phyloP scores from a whole-genome alignment of 192 early-diverging fungal species.

The Linderina pennispora region DNA sequence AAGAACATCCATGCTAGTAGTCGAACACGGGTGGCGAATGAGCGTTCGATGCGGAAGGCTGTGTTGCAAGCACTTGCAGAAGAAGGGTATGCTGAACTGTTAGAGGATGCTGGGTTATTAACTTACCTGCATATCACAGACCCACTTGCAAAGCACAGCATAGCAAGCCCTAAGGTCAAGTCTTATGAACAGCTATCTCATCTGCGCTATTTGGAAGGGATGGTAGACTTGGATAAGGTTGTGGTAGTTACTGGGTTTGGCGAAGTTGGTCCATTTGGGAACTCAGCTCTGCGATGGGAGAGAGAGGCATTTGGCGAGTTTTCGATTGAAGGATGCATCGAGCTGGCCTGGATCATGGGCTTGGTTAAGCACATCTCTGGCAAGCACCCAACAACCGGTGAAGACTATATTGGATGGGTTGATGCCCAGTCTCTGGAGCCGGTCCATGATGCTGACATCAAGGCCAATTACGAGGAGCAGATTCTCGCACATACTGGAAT shows the following conservation, averaged over 20 bases:
- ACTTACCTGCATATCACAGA: constrained; percentile 54
- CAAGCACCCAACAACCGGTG: constrained; percentile 58
- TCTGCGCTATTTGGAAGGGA: constrained; percentile 64
- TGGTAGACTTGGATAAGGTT: constrained; percentile 84
- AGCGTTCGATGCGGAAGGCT: too few species aligned
- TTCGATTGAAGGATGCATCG: constrained; percentile 64
- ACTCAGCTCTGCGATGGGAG: constrained; percentile 89
- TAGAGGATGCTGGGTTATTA: constrained; percentile 59
- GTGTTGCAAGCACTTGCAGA: too few species aligned
- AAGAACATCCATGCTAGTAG: constrained; percentile 60
- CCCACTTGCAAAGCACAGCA: too few species aligned
- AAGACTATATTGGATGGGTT: constrained; percentile 84
- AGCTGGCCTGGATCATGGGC: constrained; percentile 98
- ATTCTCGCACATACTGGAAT: constrained; percentile 90
- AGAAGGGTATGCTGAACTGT: too few species aligned
- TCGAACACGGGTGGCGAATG: constrained; percentile 62
- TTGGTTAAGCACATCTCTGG: constrained; percentile 84
- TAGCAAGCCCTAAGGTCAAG: too few species aligned
- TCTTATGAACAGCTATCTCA: too few species aligned
- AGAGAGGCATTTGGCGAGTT: constrained; percentile 78
- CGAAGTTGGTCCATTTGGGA: constrained; percentile 90
- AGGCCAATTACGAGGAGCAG: constrained; percentile 84
- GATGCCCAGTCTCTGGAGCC: constrained; percentile 81
- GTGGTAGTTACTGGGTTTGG: constrained; percentile 88
- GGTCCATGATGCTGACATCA: constrained; percentile 77